phyloP scores from a whole-genome alignment of 2,329 filamentous ascomycete species.

The Exophiala mesophila region DNA sequence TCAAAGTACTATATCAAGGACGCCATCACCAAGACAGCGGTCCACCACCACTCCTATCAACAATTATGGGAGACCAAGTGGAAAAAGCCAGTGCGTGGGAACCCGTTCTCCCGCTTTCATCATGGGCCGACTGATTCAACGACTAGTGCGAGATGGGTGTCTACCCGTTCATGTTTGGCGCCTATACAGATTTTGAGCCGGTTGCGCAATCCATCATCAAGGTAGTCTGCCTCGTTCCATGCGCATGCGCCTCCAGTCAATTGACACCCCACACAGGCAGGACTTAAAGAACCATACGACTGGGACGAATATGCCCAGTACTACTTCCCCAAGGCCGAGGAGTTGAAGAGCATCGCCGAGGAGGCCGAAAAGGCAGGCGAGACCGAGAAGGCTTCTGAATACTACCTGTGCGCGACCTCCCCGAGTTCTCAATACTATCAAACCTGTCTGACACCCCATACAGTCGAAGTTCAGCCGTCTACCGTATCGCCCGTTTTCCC shows the following conservation, averaged over 20 bases:
- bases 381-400: constrained; percentile 50
- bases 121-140: background rate
- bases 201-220: constrained; percentile 61
- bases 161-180: constrained; percentile 72
- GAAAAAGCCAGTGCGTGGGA: constrained; percentile 56
- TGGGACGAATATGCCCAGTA: constrained; percentile 60
- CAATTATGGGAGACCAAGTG: constrained; percentile 72
- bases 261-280: constrained; percentile 35
- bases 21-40: constrained; percentile 44
- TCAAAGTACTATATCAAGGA: constrained; percentile 37
- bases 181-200: constrained; percentile 63
- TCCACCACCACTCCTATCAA: constrained; percentile 57
- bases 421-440: no score
- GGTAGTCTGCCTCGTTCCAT: constrained; percentile 32
- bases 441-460: constrained; percentile 47
- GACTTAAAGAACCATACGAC: constrained; percentile 59
- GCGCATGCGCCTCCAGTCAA: background rate
- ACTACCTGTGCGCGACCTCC: constrained; percentile 24
- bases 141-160: constrained; percentile 54
- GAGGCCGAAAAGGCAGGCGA: constrained; percentile 47
- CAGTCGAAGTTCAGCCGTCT: constrained; percentile 65
- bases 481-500: constrained; percentile 69
- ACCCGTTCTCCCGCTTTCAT: background rate
- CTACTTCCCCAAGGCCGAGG: constrained; percentile 58
- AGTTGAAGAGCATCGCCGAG: constrained; percentile 51